phyloP scores from a whole-genome alignment of 495 filamentous ascomycete genomes.

The Aspergillus nanangensis region DNA sequence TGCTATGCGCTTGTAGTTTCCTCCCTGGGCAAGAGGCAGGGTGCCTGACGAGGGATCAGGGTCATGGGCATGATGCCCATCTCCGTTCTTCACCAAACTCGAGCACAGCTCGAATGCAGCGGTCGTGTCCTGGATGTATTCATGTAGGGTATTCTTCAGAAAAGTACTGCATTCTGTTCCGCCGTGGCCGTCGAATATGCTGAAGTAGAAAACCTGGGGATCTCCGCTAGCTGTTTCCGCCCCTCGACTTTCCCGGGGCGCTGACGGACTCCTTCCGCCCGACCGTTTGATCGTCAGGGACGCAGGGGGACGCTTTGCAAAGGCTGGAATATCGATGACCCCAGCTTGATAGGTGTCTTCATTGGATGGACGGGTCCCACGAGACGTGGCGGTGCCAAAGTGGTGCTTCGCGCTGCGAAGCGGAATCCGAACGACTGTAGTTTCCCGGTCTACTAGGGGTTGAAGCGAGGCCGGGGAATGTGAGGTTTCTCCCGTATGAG shows the following conservation, averaged over 20 bases:
- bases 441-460: conserved; percentile 62
- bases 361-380: conserved; percentile 80
- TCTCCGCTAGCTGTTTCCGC: conserved; percentile 78
- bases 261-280: conserved; percentile 8
- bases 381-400: conserved; percentile 74
- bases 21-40: conserved; percentile 37
- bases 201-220: conserved; percentile 96
- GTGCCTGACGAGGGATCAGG: conserved; percentile 12
- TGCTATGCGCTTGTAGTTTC: conserved; percentile 27
- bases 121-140: conserved; percentile 79
- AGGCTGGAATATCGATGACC: conserved; percentile 86
- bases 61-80: conserved; percentile 4
- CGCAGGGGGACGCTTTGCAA: conserved; percentile 75
- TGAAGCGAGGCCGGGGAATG: conserved; percentile 53
- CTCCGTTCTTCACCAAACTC: conserved; percentile 44
- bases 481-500: conserved; percentile 57
- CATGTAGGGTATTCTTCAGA: conserved; percentile 76
- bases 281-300: conserved; percentile 51
- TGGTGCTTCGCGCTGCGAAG: conserved; percentile 92
- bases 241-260: conserved; percentile 40
- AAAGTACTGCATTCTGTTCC: conserved; percentile 86
- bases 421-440: conserved; percentile 97
- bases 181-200: conserved; percentile 93
- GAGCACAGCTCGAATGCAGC: conserved; percentile 68
- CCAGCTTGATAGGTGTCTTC: conserved; percentile 95